Conservation (phyloP, 164 flowering plant species). For the Pachysandra terminalis region DNA sequence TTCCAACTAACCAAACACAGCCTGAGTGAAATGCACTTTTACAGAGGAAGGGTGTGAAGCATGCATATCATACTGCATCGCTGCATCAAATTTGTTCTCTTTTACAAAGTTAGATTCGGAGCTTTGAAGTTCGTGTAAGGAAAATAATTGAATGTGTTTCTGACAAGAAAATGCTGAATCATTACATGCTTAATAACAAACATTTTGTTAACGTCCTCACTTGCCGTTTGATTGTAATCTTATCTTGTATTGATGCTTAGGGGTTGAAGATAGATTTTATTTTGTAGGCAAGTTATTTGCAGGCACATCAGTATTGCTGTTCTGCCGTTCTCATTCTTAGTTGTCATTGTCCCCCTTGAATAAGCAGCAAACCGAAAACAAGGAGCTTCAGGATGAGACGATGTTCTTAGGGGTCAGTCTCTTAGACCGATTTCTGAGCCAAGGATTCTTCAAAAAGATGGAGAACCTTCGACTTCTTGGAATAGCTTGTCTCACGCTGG, state of each 20-base stretch:
- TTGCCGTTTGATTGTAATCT: too few species aligned
- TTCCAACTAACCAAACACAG: too few species aligned
- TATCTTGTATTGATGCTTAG: not conserved
- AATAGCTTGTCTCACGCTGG: slow-evolving; percentile 82
- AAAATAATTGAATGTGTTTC: too few species aligned
- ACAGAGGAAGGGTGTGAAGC: too few species aligned
- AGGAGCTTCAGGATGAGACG: slow-evolving; percentile 69
- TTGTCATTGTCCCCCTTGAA: slow-evolving; percentile 7
- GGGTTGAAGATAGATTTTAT: not conserved
- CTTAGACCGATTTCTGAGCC: slow-evolving; percentile 68
- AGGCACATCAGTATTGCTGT: not conserved
- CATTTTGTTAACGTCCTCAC: too few species aligned
- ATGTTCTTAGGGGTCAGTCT: slow-evolving; percentile 72
- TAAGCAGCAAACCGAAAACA: slow-evolving; percentile 49
- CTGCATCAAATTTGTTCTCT: too few species aligned
- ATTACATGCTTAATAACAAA: too few species aligned
- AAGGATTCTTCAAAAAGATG: slow-evolving; percentile 65
- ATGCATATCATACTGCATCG: too few species aligned
- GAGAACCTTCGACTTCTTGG: slow-evolving; percentile 70
- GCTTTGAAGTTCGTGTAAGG: too few species aligned
- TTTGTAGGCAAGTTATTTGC: not conserved
- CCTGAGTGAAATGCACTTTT: too few species aligned
- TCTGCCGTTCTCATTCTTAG: not conserved
- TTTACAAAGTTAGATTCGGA: too few species aligned
- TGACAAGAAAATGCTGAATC: too few species aligned